These are phyloP conservation scores for Saccharomycopsis capsularis DNA, from an alignment of 805 yeast genomes.

Conservation along the genomic window DNA sequence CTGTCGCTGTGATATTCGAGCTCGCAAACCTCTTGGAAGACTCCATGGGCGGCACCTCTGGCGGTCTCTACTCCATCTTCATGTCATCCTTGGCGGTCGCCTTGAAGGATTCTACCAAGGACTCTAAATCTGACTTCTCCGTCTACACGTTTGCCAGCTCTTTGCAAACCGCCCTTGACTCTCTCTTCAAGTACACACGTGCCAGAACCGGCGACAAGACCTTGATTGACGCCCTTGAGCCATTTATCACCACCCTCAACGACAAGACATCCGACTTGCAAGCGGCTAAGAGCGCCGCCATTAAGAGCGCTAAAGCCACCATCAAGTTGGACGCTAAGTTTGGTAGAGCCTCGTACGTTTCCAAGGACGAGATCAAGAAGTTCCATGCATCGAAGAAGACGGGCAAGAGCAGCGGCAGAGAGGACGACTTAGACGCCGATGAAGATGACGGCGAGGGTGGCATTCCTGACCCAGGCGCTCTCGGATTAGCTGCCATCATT, in stretches of 20 bases:
- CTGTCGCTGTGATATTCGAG: constrained; percentile 26
- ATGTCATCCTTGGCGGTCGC: constrained; percentile 67
- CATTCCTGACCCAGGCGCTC: constrained; percentile 92
- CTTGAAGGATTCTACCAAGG: constrained; percentile 28
- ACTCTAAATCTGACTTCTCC: constrained; percentile 28
- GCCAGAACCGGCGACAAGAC: constrained; percentile 90
- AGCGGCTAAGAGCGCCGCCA: constrained; percentile 63
- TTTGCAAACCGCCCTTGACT: constrained; percentile 51
- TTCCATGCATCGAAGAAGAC: constrained; percentile 3
- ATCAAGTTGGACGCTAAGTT: constrained; percentile 72
- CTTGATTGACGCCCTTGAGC: constrained; percentile 80
- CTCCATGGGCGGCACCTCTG: constrained; percentile 97
- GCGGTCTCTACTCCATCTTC: constrained; percentile 84
- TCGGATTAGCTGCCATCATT: constrained; percentile 61
- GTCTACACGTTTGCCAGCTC: constrained; percentile 39
- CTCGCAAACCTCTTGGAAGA: constrained; percentile 80
- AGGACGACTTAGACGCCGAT: constrained; percentile 28
- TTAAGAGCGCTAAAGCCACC: constrained; percentile 70
- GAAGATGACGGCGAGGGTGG: constrained; percentile 43
- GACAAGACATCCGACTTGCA: constrained; percentile 42
- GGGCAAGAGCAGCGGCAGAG: constrained; percentile 41
- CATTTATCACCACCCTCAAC: constrained; percentile 51
- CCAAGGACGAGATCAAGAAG: constrained; percentile 30
- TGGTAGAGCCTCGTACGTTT: constrained; percentile 89
- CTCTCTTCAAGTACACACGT: constrained; percentile 76